Percentiles rank a stretch among this genome's conserved stretches.
Evolutionary conservation across 805 yeast genomes (phyloP).

Genomic region (Priceomyces carsonii): DNA sequence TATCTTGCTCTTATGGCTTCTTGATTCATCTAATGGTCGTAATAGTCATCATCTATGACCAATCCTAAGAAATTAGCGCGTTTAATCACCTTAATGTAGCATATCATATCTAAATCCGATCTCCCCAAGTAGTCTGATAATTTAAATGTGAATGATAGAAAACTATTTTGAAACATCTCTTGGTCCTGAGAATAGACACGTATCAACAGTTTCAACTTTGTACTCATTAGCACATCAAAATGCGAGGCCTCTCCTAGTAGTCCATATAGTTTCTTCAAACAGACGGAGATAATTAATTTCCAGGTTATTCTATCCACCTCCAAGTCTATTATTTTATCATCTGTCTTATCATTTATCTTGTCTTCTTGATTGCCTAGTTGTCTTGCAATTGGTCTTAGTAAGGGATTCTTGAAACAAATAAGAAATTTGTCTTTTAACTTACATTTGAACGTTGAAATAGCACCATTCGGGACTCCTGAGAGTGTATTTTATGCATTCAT

Average conservation of each 20-base stretch:
- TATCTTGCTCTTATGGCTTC: too few species aligned
- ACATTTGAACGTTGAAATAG: conserved; percentile 24
- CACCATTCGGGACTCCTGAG: conserved; percentile 18
- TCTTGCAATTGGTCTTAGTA: neutral
- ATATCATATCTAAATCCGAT: conserved; percentile 15
- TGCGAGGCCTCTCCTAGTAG: conserved; percentile 33
- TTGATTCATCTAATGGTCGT: too few species aligned
- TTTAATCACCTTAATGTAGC: conserved; percentile 16
- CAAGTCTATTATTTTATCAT: conserved; percentile 13
- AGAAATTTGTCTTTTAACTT: conserved; percentile 14
- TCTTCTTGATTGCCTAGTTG: neutral
- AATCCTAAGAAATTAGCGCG: conserved; percentile 22
- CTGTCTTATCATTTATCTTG: conserved; percentile 3
- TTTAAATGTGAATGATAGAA: conserved; percentile 30
- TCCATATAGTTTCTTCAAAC: conserved; percentile 31
- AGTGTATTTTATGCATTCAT: too few species aligned
- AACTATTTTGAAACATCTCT: conserved; percentile 29
- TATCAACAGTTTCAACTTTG: conserved; percentile 19
- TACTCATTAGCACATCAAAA: conserved; percentile 25
- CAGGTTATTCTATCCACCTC: conserved; percentile 32
- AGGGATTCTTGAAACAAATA: too few species aligned
- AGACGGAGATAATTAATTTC: conserved; percentile 24
- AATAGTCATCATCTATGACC: conserved; percentile 10
- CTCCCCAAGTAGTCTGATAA: conserved; percentile 25
- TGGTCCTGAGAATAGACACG: conserved; percentile 30